Evolutionary conservation across 1,284 basidiomycete species (phyloP).

Genomic region (Papiliotrema flavescens): DNA sequence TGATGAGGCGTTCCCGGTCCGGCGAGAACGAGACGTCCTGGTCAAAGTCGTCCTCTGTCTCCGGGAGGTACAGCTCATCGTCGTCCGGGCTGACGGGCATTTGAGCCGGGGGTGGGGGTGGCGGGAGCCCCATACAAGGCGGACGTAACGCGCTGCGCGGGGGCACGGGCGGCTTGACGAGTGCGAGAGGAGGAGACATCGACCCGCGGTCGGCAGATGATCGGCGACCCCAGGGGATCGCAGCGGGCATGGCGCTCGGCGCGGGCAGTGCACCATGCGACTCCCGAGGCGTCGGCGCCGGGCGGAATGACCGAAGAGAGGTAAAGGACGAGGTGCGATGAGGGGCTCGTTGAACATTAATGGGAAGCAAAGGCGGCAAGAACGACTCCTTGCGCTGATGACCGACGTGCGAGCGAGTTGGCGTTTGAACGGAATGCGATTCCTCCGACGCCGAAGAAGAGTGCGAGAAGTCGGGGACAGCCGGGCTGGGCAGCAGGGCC

Average conservation of each 20-base stretch:
- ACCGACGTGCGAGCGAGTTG: neutral
- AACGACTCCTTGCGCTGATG: neutral
- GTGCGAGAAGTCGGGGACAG: neutral
- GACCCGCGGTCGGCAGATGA: neutral
- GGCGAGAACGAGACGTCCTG: neutral
- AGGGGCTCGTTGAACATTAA: neutral
- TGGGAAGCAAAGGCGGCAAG: conserved; percentile 1
- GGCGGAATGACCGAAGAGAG: neutral
- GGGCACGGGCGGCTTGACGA: neutral
- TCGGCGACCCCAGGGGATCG: neutral
- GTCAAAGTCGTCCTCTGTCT: neutral
- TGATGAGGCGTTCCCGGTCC: neutral
- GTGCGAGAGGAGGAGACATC: neutral
- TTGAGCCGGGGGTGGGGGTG: neutral
- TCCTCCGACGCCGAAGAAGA: too few species aligned
- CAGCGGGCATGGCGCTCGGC: neutral
- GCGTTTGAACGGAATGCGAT: neutral
- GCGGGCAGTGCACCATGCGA: neutral
- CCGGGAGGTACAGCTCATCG: neutral
- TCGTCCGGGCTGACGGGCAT: neutral
- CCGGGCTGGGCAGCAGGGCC: neutral
- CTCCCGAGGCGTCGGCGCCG: neutral
- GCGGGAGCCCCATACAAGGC: neutral
- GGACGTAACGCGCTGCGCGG: neutral
- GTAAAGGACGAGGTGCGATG: neutral